phyloP scores from a whole-genome alignment of 2,329 filamentous ascomycete species.

The Botrytis fabae region DNA sequence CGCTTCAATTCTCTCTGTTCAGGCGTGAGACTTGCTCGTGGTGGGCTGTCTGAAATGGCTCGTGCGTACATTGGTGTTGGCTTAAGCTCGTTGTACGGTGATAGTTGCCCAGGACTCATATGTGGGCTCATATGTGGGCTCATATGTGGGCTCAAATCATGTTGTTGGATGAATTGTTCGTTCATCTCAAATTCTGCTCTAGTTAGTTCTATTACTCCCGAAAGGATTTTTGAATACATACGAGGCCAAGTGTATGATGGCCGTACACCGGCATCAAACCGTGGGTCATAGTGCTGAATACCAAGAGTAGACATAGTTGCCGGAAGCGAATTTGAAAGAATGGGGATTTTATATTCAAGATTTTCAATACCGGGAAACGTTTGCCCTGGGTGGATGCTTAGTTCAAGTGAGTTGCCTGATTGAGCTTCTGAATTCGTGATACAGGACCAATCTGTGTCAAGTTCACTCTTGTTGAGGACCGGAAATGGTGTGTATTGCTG shows the following conservation, averaged over 20 bases:
- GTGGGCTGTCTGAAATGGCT: slow-evolving; percentile 55
- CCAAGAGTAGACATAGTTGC: slow-evolving; percentile 36
- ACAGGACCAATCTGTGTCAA: slow-evolving; percentile 38
- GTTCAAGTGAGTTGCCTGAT: slow-evolving; percentile 30
- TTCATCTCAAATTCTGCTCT: slow-evolving; percentile 38
- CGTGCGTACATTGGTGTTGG: slow-evolving; percentile 39
- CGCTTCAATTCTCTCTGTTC: slow-evolving; percentile 64
- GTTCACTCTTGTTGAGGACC: slow-evolving; percentile 35
- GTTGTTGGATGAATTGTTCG: slow-evolving; percentile 37
- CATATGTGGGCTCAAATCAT: slow-evolving; percentile 26
- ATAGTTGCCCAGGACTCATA: slow-evolving; percentile 33
- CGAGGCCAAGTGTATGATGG: slow-evolving; percentile 41
- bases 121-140: slow-evolving; percentile 34
- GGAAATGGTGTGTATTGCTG: slow-evolving; percentile 37
- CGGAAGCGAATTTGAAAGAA: slow-evolving; percentile 23
- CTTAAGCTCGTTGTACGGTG: slow-evolving; percentile 39
- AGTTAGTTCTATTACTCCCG: slow-evolving; percentile 27
- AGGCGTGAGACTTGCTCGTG: slow-evolving; percentile 53
- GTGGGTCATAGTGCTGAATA: slow-evolving; percentile 39
- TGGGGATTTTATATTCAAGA: slow-evolving; percentile 25
- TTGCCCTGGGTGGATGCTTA: slow-evolving; percentile 36
- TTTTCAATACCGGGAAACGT: slow-evolving; percentile 29
- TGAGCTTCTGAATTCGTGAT: slow-evolving; percentile 35
- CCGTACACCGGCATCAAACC: slow-evolving; percentile 37
- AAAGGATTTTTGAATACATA: slow-evolving; percentile 30